Evolutionary conservation across 768 basidiomycete genomes (phyloP).

Genomic region (Rubroboletus satanas): DNA sequence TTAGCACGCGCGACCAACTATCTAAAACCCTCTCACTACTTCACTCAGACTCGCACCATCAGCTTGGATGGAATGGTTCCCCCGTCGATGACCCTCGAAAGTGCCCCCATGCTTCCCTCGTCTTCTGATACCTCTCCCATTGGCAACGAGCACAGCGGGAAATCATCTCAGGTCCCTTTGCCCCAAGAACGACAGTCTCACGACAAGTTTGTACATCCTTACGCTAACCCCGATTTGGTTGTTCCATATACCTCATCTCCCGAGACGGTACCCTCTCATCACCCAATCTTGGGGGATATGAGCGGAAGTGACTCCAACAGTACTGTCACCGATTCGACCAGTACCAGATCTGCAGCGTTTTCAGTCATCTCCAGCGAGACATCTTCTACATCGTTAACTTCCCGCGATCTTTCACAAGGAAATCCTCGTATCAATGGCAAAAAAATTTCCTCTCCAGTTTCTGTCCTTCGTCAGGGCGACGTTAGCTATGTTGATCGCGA

Average conservation of each 20-base stretch:
- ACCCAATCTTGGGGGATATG: conserved; percentile 32
- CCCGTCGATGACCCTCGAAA: conserved; percentile 1
- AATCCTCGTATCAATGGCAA: conserved; percentile 39
- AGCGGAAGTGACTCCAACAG: conserved; percentile 48
- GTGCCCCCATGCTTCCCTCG: conserved; percentile 2
- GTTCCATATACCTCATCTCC: conserved; percentile 34
- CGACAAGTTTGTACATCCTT: conserved; percentile 57
- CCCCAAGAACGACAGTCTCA: conserved; percentile 34
- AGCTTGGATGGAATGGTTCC: conserved; percentile 7
- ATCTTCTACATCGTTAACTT: conserved; percentile 24
- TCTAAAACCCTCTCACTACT: conserved; percentile 5
- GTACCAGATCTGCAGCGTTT: conserved; percentile 34
- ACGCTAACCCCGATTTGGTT: conserved; percentile 74
- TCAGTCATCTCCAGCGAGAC: conserved; percentile 36
- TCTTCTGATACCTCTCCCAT: conserved; percentile 11
- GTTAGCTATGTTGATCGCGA: conserved; percentile 28
- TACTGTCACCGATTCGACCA: conserved; percentile 48
- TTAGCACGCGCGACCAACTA: conserved; percentile 31
- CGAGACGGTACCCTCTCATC: conserved; percentile 26
- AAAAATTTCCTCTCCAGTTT: conserved; percentile 55
- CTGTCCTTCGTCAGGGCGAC: conserved; percentile 33
- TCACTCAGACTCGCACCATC: conserved; percentile 7
- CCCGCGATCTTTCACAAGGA: conserved; percentile 15
- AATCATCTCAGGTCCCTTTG: conserved; percentile 24
- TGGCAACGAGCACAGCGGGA: conserved; percentile 8